Conservation (phyloP, 306 rosid genomes). For the Vigna trinervia region DNA sequence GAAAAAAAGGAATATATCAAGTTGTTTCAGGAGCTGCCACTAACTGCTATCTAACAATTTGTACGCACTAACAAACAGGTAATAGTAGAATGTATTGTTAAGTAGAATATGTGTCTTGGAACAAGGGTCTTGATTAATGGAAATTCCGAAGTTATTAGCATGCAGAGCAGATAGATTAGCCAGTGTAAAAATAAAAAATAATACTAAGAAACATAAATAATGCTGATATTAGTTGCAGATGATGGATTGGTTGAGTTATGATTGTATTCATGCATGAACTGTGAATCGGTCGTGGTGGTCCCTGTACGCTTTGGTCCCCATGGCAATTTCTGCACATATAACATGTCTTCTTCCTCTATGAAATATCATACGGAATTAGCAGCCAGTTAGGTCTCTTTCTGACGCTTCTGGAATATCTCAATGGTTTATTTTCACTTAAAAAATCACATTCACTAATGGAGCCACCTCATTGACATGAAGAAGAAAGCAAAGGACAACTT, state of each 20-base stretch:
- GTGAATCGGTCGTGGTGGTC: not conserved
- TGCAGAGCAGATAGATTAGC: not conserved
- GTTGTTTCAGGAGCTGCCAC: too few relatives aligned
- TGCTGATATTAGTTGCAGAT: not conserved
- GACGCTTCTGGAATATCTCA: constrained; percentile 25
- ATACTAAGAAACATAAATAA: not conserved
- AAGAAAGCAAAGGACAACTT: not conserved
- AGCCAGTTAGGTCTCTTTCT: constrained; percentile 3
- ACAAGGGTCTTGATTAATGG: not conserved
- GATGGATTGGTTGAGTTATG: not conserved
- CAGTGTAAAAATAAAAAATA: not conserved
- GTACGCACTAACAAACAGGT: not conserved
- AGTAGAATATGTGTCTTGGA: not conserved
- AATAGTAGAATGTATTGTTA: not conserved
- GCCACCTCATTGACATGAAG: not conserved
- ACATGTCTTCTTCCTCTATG: not conserved
- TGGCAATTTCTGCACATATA: not conserved
- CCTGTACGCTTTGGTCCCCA: not conserved
- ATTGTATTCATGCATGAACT: not conserved
- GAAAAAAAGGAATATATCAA: too few relatives aligned
- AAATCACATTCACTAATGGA: constrained; percentile 1
- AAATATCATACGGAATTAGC: not conserved
- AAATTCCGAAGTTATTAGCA: not conserved
- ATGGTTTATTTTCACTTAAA: not conserved
- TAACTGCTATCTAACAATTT: not conserved